phyloP scores from a whole-genome alignment of 371 early-diverging fungal species.

The Lichtheimia corymbifera region DNA sequence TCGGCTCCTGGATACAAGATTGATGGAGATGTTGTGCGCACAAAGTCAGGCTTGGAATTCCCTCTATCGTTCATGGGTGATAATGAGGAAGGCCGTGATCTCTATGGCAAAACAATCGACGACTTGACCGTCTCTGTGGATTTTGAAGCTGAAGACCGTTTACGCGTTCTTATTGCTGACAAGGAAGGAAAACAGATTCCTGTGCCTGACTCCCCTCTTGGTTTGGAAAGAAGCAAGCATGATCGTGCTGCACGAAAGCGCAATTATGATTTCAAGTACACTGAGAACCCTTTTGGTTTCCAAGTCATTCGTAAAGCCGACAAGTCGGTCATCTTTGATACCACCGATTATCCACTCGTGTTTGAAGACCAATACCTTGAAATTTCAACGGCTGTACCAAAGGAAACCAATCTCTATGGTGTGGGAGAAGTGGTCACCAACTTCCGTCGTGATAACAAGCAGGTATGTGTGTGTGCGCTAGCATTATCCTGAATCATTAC shows the following conservation, averaged over 20 bases:
- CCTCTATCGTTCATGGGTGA: constrained; percentile 16
- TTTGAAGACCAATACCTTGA: constrained; percentile 75
- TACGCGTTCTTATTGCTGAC: constrained; percentile 60
- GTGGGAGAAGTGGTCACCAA: constrained; percentile 56
- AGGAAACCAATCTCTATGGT: constrained; percentile 69
- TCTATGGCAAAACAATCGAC: constrained; percentile 48
- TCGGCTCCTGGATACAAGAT: constrained; percentile 36
- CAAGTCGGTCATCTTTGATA: constrained; percentile 59
- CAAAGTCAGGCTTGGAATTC: constrained; percentile 32
- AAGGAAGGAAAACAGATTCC: constrained; percentile 43
- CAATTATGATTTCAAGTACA: constrained; percentile 50
- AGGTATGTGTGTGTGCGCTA: not conserved
- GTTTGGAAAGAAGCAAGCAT: constrained; percentile 27
- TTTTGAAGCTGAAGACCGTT: constrained; percentile 50
- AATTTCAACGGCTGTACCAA: constrained; percentile 51
- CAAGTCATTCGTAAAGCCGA: constrained; percentile 50
- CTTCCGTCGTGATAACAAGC: constrained; percentile 5
- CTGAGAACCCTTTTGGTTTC: constrained; percentile 58
- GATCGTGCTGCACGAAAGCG: constrained; percentile 15
- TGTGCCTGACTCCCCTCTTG: constrained; percentile 56
- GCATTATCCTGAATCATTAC: not conserved
- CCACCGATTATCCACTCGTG: constrained; percentile 56
- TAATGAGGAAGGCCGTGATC: constrained; percentile 5
- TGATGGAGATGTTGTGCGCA: constrained; percentile 25
- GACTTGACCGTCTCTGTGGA: constrained; percentile 46